Percentiles rank a stretch among this genome's conserved stretches.
Conservation (phyloP, 1,284 basidiomycete genomes). For the Xerocomus amazonicus region DNA sequence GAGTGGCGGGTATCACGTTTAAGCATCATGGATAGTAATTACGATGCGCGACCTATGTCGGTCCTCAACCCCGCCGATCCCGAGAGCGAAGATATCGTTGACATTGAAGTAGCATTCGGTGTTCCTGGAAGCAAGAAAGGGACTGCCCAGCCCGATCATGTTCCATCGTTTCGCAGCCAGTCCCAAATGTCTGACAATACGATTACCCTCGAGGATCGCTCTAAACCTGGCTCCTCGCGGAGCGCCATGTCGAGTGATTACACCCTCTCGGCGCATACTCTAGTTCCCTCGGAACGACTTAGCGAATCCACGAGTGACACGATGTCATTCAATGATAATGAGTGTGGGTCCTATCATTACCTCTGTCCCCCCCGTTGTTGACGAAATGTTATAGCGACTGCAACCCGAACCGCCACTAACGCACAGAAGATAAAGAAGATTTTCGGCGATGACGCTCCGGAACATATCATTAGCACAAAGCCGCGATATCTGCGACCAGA, state of each 20-base stretch:
- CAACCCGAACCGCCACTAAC: conserved; percentile 34
- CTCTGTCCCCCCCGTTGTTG: conserved; percentile 4
- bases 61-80: conserved; percentile 36
- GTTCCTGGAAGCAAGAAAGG: conserved; percentile 27
- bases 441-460: conserved; percentile 68
- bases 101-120: conserved; percentile 55
- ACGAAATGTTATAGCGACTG: conserved; percentile 19
- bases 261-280: conserved; percentile 24
- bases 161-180: conserved; percentile 32
- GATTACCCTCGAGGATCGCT: conserved; percentile 32
- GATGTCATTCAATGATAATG: conserved; percentile 32
- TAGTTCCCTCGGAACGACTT: conserved; percentile 22
- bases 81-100: conserved; percentile 56
- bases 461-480: conserved; percentile 51
- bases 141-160: conserved; percentile 19
- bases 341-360: conserved; percentile 31
- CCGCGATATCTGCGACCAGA: conserved; percentile 87
- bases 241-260: conserved; percentile 26
- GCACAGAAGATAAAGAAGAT: conserved; percentile 68
- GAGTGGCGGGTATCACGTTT: conserved; percentile 69
- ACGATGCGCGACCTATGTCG: conserved; percentile 40
- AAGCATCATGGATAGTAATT: conserved; percentile 52
- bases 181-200: conserved; percentile 35
- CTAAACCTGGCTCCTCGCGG: conserved; percentile 17
- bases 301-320: conserved; percentile 25